phyloP scores from a whole-genome alignment of 2,329 filamentous ascomycete genomes.

The Colletotrichum sp. region DNA sequence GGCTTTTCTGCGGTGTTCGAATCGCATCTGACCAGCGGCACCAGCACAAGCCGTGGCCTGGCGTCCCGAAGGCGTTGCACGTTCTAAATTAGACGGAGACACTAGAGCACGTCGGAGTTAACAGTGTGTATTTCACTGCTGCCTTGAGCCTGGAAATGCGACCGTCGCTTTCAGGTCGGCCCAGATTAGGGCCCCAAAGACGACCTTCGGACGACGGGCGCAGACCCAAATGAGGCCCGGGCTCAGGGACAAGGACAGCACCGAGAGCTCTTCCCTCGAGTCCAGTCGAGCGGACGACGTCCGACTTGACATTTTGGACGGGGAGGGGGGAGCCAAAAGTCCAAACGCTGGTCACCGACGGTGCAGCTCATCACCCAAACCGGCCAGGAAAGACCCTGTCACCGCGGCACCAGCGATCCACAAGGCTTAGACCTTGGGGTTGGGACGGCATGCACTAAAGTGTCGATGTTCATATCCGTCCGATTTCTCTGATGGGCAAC shows the following conservation, averaged over 20 bases:
- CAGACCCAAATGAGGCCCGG: background rate
- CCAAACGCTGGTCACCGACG: background rate
- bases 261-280: background rate
- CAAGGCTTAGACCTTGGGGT: conserved; percentile 15
- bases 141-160: background rate
- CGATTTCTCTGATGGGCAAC: background rate
- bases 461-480: background rate
- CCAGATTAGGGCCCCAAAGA: background rate
- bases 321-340: background rate
- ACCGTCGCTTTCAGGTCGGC: background rate
- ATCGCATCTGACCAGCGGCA: conserved; percentile 7
- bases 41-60: background rate
- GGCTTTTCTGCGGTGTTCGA: background rate
- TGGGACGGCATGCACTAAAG: background rate
- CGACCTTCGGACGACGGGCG: background rate
- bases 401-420: background rate
- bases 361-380: background rate
- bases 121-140: background rate
- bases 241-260: background rate
- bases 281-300: background rate
- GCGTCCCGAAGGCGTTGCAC: conserved; percentile 5
- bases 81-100: conserved; percentile 13
- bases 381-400: background rate
- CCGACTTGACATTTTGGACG: conserved; percentile 6
- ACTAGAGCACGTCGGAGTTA: background rate